Evolutionary conservation across 139 green algal species (phyloP), one percentile per base, ranked within the genome.

Genomic region (Haematococcus lacustris): DNA sequence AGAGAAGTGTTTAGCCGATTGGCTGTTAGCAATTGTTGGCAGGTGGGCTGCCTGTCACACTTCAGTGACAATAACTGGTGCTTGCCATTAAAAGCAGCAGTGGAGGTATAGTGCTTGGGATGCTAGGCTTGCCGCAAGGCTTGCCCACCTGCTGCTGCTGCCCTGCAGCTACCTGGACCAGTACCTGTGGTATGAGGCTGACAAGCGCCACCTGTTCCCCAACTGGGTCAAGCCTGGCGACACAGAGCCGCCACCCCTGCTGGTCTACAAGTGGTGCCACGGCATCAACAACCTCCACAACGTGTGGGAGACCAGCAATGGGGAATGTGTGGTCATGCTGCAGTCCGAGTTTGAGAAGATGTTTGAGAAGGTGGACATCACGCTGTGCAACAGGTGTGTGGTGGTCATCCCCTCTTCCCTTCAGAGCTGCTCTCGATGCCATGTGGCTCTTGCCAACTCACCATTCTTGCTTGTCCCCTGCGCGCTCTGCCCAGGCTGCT

Each of bases 171-270:
- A 98, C 86, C 87, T 99, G 51, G 96, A 99, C 83, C 91, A 97
- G 86, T 96, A 95, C 70, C 71, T 87, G 43, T 87, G 82, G 77
- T 95, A 92, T 76, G 94, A 99, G 87, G 88, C 90, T 2, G 94
- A 99, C 82, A 97, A 97, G 86, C 88, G 95, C 34, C 83, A 92
- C 74, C 87, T 99, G 61, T 99, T 99, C 84, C 96, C 96, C 76
- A 97, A 97, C 88, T 99, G 96, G 96, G 87, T 99, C 70, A 99
- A 99, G 87, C 96, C 96, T 33, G 84, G 79, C 38, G 96, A 99
- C 85, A 87, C 78, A 4, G 96, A 99, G 88, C 96, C 96, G 25
- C 92, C 94, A 43, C 95, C 96, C 23, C 91, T 98, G 81, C 88
- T 99, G 57, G 93, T 98, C 51, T 99, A 99, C 91, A 99, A 99